Evolutionary conservation across 192 early-diverging fungal species (phyloP).

Genomic region (Coemansia sp.): DNA sequence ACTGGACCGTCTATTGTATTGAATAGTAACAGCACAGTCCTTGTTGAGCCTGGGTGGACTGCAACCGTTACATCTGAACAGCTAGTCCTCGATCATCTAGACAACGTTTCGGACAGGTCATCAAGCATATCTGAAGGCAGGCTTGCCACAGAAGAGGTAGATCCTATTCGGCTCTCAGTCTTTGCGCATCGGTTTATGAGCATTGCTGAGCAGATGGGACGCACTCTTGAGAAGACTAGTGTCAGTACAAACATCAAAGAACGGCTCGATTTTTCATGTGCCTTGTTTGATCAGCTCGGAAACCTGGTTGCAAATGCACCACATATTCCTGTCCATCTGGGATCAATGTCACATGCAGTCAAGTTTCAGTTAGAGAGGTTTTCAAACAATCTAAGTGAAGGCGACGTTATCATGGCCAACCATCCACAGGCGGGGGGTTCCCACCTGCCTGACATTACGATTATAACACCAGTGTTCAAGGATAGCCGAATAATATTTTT

Average conservation of each 20-base stretch:
- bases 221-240: conserved; percentile 90
- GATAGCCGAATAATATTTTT: conserved; percentile 81
- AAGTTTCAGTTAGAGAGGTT: conserved; percentile 84
- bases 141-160: conserved; percentile 57
- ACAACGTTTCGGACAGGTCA: not conserved
- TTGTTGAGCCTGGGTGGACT: conserved; percentile 79
- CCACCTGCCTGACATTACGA: conserved; percentile 93
- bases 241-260: conserved; percentile 99
- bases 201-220: conserved; percentile 98
- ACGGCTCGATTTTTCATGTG: conserved; percentile 96
- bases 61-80: conserved; percentile 74
- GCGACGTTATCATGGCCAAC: conserved; percentile 94
- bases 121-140: not conserved
- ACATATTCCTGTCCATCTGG: conserved; percentile 92
- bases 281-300: conserved; percentile 87
- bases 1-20: conserved; percentile 88
- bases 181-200: conserved; percentile 97
- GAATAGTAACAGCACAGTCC: conserved; percentile 84
- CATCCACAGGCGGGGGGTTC: conserved; percentile 95
- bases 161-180: conserved; percentile 89
- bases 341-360: conserved; percentile 92
- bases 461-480: conserved; percentile 92
- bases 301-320: conserved; percentile 86
- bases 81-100: conserved; percentile 52
- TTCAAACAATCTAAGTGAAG: conserved; percentile 69